phyloP scores from a whole-genome alignment of 768 basidiomycete species.

The Tulasnella sp. region DNA sequence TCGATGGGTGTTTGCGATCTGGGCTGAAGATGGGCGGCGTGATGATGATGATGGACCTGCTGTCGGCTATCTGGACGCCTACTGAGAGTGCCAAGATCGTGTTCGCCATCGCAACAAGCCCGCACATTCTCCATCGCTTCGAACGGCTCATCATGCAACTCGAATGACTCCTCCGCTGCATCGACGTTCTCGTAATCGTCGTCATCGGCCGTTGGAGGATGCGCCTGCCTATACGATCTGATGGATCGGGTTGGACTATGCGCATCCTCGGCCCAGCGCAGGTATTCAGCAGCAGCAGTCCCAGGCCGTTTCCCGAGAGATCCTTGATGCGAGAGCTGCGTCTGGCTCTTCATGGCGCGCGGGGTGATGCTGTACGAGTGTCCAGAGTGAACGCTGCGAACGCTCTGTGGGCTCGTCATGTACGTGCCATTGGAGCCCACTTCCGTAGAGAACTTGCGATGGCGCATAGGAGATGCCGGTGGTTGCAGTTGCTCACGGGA shows the following conservation, averaged over 20 bases:
- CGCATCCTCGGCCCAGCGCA: slow-evolving; percentile 68
- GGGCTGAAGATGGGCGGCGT: neutral
- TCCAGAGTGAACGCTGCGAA: slow-evolving; percentile 41
- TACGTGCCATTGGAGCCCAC: slow-evolving; percentile 14
- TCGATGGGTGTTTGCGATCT: slow-evolving; percentile 11
- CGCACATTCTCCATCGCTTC: slow-evolving; percentile 94
- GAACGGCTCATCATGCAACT: slow-evolving; percentile 68
- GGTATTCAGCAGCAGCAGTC: slow-evolving; percentile 85
- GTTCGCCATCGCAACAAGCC: slow-evolving; percentile 78
- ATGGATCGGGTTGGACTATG: slow-evolving; percentile 67
- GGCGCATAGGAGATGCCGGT: slow-evolving; percentile 17
- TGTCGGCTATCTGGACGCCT: slow-evolving; percentile 30
- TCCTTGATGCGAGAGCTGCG: slow-evolving; percentile 61
- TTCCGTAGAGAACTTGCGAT: slow-evolving; percentile 13
- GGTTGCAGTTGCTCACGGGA: slow-evolving; percentile 19
- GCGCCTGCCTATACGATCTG: slow-evolving; percentile 25
- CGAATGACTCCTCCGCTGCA: slow-evolving; percentile 61
- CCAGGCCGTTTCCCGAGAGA: slow-evolving; percentile 78
- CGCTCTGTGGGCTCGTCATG: slow-evolving; percentile 56
- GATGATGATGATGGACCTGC: slow-evolving; percentile 42
- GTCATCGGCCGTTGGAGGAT: slow-evolving; percentile 22
- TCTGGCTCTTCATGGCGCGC: slow-evolving; percentile 64
- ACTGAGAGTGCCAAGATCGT: slow-evolving; percentile 57
- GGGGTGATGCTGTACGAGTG: slow-evolving; percentile 68
- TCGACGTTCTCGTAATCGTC: slow-evolving; percentile 34